Percentiles rank a stretch among this genome's conserved stretches.
These are phyloP conservation scores for Lachancea sp. DNA, from an alignment of 805 yeast species.

Conservation along the genomic window DNA sequence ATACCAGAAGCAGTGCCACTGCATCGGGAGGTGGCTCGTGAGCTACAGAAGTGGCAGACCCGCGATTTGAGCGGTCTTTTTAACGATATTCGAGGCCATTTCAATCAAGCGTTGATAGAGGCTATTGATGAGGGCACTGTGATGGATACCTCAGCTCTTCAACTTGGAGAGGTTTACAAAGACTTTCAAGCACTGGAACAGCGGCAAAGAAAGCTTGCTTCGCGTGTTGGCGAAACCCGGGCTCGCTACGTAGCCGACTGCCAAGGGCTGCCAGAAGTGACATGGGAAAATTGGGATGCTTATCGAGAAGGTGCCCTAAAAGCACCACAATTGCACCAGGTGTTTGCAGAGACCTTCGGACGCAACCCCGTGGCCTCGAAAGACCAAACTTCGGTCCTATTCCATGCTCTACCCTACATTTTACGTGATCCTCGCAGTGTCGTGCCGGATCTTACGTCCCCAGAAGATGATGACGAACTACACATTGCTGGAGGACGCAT, in stretches of 20 bases:
- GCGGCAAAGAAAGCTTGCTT: not conserved
- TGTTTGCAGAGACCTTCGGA: conserved; percentile 2
- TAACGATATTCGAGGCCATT: conserved; percentile 14
- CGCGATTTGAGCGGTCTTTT: conserved; percentile 12
- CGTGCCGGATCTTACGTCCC: conserved; percentile 36
- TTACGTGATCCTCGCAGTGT: conserved; percentile 56
- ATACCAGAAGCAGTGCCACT: conserved; percentile 19
- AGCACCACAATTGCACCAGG: conserved; percentile 16
- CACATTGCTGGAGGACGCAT: conserved; percentile 65
- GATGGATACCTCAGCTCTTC: conserved; percentile 3
- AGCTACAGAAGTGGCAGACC: conserved; percentile 14
- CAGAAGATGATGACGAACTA: conserved; percentile 48
- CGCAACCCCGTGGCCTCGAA: too few relatives aligned
- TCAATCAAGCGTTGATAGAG: conserved; percentile 16
- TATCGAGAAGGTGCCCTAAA: conserved; percentile 11
- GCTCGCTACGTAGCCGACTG: conserved; percentile 11
- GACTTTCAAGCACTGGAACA: conserved; percentile 1
- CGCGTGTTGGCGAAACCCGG: conserved; percentile 12
- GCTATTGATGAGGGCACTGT: conserved; percentile 9
- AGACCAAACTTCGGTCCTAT: conserved; percentile 6
- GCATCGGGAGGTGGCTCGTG: conserved; percentile 14
- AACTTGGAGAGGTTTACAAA: not conserved
- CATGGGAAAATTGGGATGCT: conserved; percentile 20
- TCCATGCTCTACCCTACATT: conserved; percentile 43
- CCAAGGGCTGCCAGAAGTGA: conserved; percentile 14